Base-by-base conservation (phyloP, 106 monocot genomes). In the Dioscorea zingiberensis region DNA sequence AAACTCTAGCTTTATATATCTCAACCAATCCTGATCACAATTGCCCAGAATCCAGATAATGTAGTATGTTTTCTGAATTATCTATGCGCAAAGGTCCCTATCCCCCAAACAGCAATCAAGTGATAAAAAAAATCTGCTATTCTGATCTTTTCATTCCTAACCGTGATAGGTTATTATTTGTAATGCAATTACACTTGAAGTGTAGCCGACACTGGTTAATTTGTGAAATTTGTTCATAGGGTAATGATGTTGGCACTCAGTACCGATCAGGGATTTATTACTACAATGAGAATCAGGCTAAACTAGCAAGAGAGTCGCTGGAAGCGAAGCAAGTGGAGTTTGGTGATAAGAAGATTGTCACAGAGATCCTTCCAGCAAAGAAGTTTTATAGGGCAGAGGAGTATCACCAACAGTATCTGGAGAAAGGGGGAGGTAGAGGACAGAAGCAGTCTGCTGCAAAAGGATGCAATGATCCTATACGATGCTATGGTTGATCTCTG, bases 351-450 rank as follows among this genome's bases (percentile, higher is more conserved):
- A 73, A 69, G 61, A 77, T 93, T 27, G 88, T 88, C 58, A 93
- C 93, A 0, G 85, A 93, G 77, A 85, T 93, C 48, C 71, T 88
- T 3, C 93, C 93, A 9, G 93, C 88, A 21, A 84, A 65, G 79
- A 77, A 58, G 54, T 93, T 93, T 64, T 93, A 93, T 62, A 71
- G 72, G 24, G 93, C 93, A 1, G 93, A 93, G 58, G 88, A 93
- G 38, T 88, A 93, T 72, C 93, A 93, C 24, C 93, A 93, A 71
- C 93, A 85, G 69, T 93, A 93, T 58, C 64, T 87, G 26, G 88
- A 87, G 72, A 88, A 93, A 56, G 93, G 92, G 1, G 78, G 83
- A 17, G 49, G 76, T 0, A 21, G 24, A 12, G 84, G 89, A 0
- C 0, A 12, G 15, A 82, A 76, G 59, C 87, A 91, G 73, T 91